Percentiles rank a stretch among this genome's conserved stretches.
phyloP scores from a whole-genome alignment of 345 rosid species.

The Linum trigynum region DNA sequence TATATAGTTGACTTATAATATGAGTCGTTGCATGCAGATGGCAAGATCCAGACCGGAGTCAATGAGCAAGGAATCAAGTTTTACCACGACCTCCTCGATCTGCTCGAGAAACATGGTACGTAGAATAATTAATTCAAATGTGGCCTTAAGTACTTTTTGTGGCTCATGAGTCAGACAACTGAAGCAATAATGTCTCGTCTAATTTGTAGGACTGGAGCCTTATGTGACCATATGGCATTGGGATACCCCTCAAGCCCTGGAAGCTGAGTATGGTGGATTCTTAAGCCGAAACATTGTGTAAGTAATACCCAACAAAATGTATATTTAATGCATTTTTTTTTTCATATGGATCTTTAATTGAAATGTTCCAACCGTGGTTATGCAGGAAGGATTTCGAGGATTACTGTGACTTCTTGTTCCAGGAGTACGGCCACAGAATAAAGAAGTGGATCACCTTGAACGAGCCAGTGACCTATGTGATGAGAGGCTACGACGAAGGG shows the following conservation, averaged over 20 bases:
- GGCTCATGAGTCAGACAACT: background rate
- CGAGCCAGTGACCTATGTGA: slow-evolving; percentile 9
- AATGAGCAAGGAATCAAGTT: background rate
- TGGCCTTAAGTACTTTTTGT: too few relatives aligned
- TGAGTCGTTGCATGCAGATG: background rate
- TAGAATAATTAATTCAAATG: too few relatives aligned
- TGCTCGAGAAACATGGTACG: background rate
- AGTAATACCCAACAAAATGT: background rate
- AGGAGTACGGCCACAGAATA: slow-evolving; percentile 14
- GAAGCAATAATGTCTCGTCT: too few relatives aligned
- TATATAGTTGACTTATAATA: too few relatives aligned
- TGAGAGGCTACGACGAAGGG: slow-evolving; percentile 6
- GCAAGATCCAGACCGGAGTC: slow-evolving; percentile 1
- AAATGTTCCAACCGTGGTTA: too few relatives aligned
- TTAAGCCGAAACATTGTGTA: slow-evolving; percentile 9
- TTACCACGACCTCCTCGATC: background rate
- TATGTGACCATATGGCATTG: too few relatives aligned
- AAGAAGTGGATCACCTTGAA: slow-evolving; percentile 36
- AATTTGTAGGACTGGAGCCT: background rate
- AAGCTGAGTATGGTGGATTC: slow-evolving; percentile 5
- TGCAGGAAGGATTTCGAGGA: background rate
- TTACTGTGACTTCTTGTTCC: slow-evolving; percentile 7
- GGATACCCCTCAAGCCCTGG: too few relatives aligned
- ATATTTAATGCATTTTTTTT: too few relatives aligned
- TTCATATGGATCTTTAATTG: too few relatives aligned